Conservation (phyloP, 2,329 filamentous ascomycete genomes). For the Knufia fluminis region DNA sequence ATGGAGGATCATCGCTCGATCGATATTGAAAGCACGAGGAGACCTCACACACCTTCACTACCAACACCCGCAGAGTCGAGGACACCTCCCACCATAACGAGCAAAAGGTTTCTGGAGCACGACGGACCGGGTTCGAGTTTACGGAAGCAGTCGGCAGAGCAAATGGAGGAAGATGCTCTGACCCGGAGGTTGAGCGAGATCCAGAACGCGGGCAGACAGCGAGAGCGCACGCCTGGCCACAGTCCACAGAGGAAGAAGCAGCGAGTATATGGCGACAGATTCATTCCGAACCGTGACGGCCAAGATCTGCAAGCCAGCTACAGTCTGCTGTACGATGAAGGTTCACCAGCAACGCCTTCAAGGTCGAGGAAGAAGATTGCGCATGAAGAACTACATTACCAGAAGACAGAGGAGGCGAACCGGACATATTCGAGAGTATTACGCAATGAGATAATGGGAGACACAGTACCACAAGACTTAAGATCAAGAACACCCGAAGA, state of each 20-base stretch:
- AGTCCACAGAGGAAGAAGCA: constrained; percentile 62
- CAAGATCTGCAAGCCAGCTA: constrained; percentile 92
- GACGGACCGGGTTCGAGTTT: constrained; percentile 10
- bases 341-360: constrained; percentile 83
- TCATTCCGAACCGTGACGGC: constrained; percentile 87
- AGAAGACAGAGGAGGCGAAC: constrained; percentile 87
- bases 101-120: constrained; percentile 32
- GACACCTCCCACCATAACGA: constrained; percentile 49
- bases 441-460: constrained; percentile 85
- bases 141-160: constrained; percentile 36
- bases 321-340: constrained; percentile 82
- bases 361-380: constrained; percentile 75
- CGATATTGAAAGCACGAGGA: constrained; percentile 13
- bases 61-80: constrained; percentile 51
- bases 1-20: constrained; percentile 16
- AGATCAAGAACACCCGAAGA: constrained; percentile 20
- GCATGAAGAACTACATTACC: constrained; percentile 86
- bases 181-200: constrained; percentile 53
- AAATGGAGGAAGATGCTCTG: constrained; percentile 50
- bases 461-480: constrained; percentile 74
- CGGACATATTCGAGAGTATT: constrained; percentile 81
- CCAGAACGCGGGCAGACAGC: constrained; percentile 48
- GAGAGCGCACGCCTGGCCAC: constrained; percentile 53
- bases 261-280: constrained; percentile 60
- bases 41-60: constrained; percentile 35